Evolutionary conservation across 2,329 filamentous ascomycete genomes (phyloP).

Genomic region (Coniochaeta prunicola): DNA sequence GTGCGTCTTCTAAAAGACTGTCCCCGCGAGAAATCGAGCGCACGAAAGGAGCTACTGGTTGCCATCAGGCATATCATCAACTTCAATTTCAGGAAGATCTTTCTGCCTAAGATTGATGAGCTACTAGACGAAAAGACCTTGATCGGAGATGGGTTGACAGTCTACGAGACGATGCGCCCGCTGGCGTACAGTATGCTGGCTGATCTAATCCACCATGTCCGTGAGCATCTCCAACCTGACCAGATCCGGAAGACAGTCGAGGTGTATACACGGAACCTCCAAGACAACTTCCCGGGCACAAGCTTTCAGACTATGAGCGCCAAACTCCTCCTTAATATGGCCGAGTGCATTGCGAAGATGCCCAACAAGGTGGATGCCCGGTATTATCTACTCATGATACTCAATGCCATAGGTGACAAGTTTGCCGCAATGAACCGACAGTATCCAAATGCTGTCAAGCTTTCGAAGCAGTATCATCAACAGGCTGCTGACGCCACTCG

Average conservation of each 20-base stretch:
- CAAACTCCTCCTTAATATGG: conserved; percentile 94
- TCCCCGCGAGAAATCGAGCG: conserved; percentile 85
- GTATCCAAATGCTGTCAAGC: conserved; percentile 89
- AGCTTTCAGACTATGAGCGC: conserved; percentile 99
- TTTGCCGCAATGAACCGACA: conserved; percentile 97
- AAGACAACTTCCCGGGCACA: conserved; percentile 92
- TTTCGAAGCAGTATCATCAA: conserved; percentile 69
- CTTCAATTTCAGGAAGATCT: conserved; percentile 95
- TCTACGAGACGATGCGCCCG: conserved; percentile 93
- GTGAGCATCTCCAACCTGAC: conserved; percentile 78
- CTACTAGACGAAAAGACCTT: conserved; percentile 88
- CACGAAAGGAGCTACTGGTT: conserved; percentile 89
- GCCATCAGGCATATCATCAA: conserved; percentile 98
- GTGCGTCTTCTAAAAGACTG: conserved; percentile 90
- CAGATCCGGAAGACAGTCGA: conserved; percentile 95
- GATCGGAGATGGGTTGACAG: conserved; percentile 91
- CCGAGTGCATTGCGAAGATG: conserved; percentile 91
- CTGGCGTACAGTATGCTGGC: conserved; percentile 97
- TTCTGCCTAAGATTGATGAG: conserved; percentile 89
- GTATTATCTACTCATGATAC: conserved; percentile 92
- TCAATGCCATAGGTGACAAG: conserved; percentile 97
- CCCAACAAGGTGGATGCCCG: conserved; percentile 90
- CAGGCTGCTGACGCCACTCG: conserved; percentile 54
- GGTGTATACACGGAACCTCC: conserved; percentile 93
- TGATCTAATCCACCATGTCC: conserved; percentile 93